These are phyloP conservation scores for Mortierella antarctica DNA, from an alignment of 192 early-diverging fungal genomes.

Conservation along the genomic window DNA sequence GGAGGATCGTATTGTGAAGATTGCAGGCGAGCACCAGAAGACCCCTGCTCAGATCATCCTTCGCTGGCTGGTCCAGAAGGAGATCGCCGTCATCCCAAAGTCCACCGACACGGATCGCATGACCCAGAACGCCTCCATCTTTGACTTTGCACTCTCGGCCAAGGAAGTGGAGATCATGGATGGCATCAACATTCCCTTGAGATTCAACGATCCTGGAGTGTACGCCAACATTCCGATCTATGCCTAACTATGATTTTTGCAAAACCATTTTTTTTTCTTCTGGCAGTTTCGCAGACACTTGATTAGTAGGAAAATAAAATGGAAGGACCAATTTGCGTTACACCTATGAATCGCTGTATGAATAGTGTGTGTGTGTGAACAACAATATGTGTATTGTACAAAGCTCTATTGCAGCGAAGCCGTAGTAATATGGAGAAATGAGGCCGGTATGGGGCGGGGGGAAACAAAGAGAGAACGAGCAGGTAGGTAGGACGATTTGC, in stretches of 20 bases:
- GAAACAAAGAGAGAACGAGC: background rate
- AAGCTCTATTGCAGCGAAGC: constrained; percentile 3
- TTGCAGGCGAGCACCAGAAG: constrained; percentile 64
- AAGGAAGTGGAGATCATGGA: constrained; percentile 63
- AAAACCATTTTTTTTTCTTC: background rate
- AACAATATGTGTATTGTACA: constrained; percentile 21
- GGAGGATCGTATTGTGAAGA: constrained; percentile 58
- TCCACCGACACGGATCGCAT: constrained; percentile 64
- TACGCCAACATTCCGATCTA: constrained; percentile 62
- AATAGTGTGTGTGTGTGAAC: background rate
- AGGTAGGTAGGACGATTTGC: background rate
- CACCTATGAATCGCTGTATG: background rate
- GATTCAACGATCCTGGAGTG: constrained; percentile 60
- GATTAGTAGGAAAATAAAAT: too few relatives aligned
- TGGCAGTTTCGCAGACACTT: too few relatives aligned
- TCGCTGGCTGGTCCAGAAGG: constrained; percentile 73
- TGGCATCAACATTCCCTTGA: constrained; percentile 50
- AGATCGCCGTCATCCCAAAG: constrained; percentile 78
- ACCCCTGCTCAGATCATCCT: constrained; percentile 72
- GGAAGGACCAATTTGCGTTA: too few relatives aligned
- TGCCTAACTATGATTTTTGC: constrained; percentile 38
- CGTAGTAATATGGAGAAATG: constrained; percentile 10
- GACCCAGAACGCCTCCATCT: constrained; percentile 64
- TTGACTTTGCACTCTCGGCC: constrained; percentile 55
- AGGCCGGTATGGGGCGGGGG: background rate